Evolutionary conservation across 805 yeast genomes (phyloP).

Genomic region (Metschnikowia dekortorum): DNA sequence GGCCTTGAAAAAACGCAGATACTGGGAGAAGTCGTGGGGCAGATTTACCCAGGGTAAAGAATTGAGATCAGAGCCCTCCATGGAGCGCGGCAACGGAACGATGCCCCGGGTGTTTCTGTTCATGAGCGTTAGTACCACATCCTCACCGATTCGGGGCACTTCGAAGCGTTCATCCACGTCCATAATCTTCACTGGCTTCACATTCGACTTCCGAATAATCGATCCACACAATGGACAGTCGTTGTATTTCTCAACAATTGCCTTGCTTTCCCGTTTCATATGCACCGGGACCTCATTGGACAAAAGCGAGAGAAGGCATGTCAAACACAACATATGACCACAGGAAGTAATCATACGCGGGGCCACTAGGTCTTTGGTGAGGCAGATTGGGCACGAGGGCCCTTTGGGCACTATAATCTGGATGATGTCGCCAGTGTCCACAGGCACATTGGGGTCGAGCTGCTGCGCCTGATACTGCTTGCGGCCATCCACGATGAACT

Average conservation of each 20-base stretch:
- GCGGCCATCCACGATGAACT: slow-evolving; percentile 71
- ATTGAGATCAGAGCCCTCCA: slow-evolving; percentile 26
- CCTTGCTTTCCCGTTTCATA: slow-evolving; percentile 32
- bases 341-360: slow-evolving; percentile 89
- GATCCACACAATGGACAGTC: slow-evolving; percentile 82
- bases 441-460: slow-evolving; percentile 70
- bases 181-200: slow-evolving; percentile 59
- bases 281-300: slow-evolving; percentile 46
- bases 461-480: slow-evolving; percentile 54
- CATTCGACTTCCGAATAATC: slow-evolving; percentile 45
- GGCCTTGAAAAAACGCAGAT: slow-evolving; percentile 68
- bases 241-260: slow-evolving; percentile 44
- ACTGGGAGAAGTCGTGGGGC: slow-evolving; percentile 32
- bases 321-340: slow-evolving; percentile 86
- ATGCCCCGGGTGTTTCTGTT: slow-evolving; percentile 36
- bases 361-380: slow-evolving; percentile 78
- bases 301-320: slow-evolving; percentile 72
- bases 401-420: slow-evolving; percentile 73
- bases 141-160: slow-evolving; percentile 53
- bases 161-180: slow-evolving; percentile 51
- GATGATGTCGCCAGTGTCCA: slow-evolving; percentile 56
- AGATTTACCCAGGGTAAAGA: slow-evolving; percentile 54
- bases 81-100: slow-evolving; percentile 46
- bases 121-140: slow-evolving; percentile 64
- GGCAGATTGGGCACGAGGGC: slow-evolving; percentile 87